Evolutionary conservation across 2,329 filamentous ascomycete species (phyloP).

Genomic region (Aspergillus felis): DNA sequence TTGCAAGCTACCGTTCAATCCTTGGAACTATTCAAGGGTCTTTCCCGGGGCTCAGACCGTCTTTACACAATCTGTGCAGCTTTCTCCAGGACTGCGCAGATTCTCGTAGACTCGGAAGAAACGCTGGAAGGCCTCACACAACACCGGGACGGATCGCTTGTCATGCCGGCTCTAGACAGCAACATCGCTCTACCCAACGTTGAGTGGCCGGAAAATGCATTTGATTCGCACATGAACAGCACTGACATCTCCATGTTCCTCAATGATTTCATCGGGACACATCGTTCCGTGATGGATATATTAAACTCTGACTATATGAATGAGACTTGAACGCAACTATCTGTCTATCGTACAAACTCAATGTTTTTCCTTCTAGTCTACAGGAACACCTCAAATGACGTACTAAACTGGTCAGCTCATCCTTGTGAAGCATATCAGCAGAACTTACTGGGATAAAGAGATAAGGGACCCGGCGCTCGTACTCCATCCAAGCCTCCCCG

Average conservation of each 20-base stretch:
- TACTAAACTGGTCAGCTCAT: conserved; percentile 10
- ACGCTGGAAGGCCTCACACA: conserved; percentile 20
- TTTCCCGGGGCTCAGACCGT: conserved; percentile 19
- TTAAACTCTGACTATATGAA: conserved; percentile 16
- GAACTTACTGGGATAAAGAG: conserved; percentile 69
- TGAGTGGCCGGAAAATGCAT: conserved; percentile 19
- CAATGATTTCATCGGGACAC: conserved; percentile 25
- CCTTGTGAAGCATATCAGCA: neutral
- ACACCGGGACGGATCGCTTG: conserved; percentile 20
- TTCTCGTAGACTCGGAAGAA: conserved; percentile 20
- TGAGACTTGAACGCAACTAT: neutral
- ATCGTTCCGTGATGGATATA: conserved; percentile 24
- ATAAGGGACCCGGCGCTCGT: conserved; percentile 73
- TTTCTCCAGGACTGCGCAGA: conserved; percentile 21
- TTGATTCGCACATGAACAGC: conserved; percentile 19
- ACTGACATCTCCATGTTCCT: conserved; percentile 24
- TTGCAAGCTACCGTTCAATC: conserved; percentile 21
- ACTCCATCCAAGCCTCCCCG: conserved; percentile 75
- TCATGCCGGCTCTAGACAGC: conserved; percentile 15
- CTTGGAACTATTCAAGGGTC: conserved; percentile 16
- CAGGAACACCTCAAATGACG: conserved; percentile 6
- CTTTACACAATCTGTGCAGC: conserved; percentile 20
- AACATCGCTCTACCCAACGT: conserved; percentile 23
- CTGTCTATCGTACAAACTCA: neutral
- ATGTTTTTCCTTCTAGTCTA: neutral